Base-by-base conservation (phyloP, 1,139 yeast genomes). In the Diutina siamensis region DNA sequence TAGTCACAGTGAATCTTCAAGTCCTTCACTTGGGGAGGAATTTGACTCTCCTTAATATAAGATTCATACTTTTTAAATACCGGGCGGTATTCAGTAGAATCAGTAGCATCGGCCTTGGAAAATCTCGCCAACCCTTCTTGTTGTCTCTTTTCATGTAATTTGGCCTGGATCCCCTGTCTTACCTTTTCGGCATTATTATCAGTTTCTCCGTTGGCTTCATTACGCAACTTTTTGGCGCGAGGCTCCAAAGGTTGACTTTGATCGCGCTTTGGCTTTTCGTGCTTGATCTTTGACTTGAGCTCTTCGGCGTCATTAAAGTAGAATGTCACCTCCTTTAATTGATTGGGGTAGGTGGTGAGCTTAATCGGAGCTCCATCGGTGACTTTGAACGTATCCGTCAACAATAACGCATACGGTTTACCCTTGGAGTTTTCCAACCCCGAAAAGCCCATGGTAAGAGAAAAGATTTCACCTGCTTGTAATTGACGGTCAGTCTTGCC, bases 51-150 rank as follows among this genome's bases (percentile, higher is more conserved):
- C 55, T 97, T 75, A 44, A 89, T 80, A 63, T 92, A 92, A 0
- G 97, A 88, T 66, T 92, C 98, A 62, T 86, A 92, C 60, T 85
- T 83, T 58, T 86, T 87, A 69, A 92, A 87, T 28, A 81, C 83
- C 9, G 84, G 86, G 52, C 79, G 80, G 51, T 73, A 72, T 45
- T 80, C 94, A 45, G 74, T 73, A 1, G 76, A 70, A 55, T 76
- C 83, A 19, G 76, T 71, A 3, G 87, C 87, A 61, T 79, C 92
- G 12, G 83, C 83, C 44, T 83, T 80, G 49, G 83, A 80, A 54
- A 81, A 85, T 59, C 94, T 73, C 44, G 83, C 74, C 49, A 83
- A 65, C 19, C 97, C 98, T 57, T 83, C 88, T 57, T 84, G 85
- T 59, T 83, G 92, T 58, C 95, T 73, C 60, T 80, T 83, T 48